Percentiles rank a stretch among this genome's conserved stretches.
phyloP scores from a whole-genome alignment of 441 rosid species.

The Populus trichocarpa region DNA sequence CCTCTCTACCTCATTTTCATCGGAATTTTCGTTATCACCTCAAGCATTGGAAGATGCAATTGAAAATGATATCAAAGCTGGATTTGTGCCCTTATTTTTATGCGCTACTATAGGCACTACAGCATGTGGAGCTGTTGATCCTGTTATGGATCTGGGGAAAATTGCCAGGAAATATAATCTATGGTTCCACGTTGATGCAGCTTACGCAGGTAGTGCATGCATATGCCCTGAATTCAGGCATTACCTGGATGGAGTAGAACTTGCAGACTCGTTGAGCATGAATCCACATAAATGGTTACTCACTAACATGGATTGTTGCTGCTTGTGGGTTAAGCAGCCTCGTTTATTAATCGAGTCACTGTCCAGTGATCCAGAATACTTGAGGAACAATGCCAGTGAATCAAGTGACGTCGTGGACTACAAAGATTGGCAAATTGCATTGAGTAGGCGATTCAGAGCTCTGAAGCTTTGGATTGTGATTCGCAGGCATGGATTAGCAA shows the following conservation, averaged over 20 bases:
- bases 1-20: conserved; percentile 12
- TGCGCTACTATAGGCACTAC: conserved; percentile 38
- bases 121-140: conserved; percentile 30
- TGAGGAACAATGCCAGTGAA: conserved; percentile 18
- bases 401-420: conserved; percentile 21
- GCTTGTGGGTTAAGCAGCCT: conserved; percentile 32
- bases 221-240: conserved; percentile 36
- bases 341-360: conserved; percentile 10
- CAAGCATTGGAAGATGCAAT: neutral
- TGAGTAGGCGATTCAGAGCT: conserved; percentile 30
- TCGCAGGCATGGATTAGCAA: conserved; percentile 23
- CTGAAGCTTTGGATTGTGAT: conserved; percentile 38
- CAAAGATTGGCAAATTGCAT: conserved; percentile 31
- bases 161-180: conserved; percentile 18
- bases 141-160: conserved; percentile 20
- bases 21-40: conserved; percentile 20
- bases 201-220: conserved; percentile 26
- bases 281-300: conserved; percentile 37
- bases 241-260: conserved; percentile 26
- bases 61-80: conserved; percentile 11
- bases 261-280: conserved; percentile 30
- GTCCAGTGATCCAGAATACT: conserved; percentile 14
- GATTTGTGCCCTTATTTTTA: conserved; percentile 25
- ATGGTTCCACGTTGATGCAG: conserved; percentile 37
- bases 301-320: conserved; percentile 31